Percentiles rank a stretch among this genome's conserved stretches.
These are phyloP conservation scores for Bruguiera sexangula DNA, from an alignment of 345 rosid genomes.

Conservation along the genomic window DNA sequence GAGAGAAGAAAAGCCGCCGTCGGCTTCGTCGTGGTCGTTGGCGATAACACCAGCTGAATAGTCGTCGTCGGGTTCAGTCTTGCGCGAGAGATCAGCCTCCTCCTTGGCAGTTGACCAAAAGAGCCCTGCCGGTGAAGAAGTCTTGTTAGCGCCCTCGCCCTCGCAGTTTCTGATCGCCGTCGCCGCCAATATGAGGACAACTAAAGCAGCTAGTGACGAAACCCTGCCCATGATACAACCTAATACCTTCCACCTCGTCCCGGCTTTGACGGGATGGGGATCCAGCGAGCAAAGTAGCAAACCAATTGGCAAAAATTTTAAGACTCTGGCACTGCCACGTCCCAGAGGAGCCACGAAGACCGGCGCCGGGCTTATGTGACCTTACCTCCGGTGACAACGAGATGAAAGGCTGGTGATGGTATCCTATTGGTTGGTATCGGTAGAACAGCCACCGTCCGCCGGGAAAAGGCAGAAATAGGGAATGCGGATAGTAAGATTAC, in stretches of 20 bases:
- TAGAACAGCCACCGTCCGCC: too few relatives aligned
- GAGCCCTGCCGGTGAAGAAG: slow-evolving; percentile 37
- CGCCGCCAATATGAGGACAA: background rate
- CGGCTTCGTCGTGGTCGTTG: slow-evolving; percentile 51
- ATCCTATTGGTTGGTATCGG: too few relatives aligned
- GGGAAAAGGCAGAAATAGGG: too few relatives aligned
- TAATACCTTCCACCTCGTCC: too few relatives aligned
- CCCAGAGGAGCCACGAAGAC: too few relatives aligned
- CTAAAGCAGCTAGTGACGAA: background rate
- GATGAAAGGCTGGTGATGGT: too few relatives aligned
- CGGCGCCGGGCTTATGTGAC: too few relatives aligned
- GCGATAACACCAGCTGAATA: slow-evolving; percentile 32
- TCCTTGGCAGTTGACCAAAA: slow-evolving; percentile 68
- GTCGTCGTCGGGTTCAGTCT: slow-evolving; percentile 36
- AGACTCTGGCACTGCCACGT: too few relatives aligned
- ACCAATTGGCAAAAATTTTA: too few relatives aligned
- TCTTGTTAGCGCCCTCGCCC: slow-evolving; percentile 42
- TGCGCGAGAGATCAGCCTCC: slow-evolving; percentile 52
- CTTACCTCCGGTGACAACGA: too few relatives aligned
- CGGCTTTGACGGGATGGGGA: too few relatives aligned
- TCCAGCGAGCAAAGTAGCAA: too few relatives aligned
- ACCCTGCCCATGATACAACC: background rate
- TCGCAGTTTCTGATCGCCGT: slow-evolving; percentile 3
- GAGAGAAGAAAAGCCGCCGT: slow-evolving; percentile 88
- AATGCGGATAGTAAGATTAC: background rate